Percentiles rank a stretch among this genome's conserved stretches.
These are phyloP conservation scores for Trichoderma erinaceum DNA, from an alignment of 495 filamentous ascomycete species.

Conservation along the genomic window DNA sequence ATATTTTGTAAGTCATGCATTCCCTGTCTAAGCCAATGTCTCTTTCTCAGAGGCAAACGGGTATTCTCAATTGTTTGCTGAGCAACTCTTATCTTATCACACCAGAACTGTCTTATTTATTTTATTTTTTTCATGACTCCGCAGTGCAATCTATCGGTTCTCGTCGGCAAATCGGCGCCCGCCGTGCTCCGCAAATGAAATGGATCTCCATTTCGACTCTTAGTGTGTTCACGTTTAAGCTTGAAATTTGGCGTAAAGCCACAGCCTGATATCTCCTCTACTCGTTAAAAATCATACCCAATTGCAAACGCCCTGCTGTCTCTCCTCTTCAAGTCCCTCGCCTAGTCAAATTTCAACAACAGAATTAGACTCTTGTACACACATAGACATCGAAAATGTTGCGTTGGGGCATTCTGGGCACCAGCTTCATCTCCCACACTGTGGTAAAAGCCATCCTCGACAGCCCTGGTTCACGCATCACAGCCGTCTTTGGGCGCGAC, in stretches of 20 bases:
- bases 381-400: neutral
- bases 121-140: neutral
- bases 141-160: neutral
- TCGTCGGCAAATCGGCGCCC: conserved; percentile 2
- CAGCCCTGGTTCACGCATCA: conserved; percentile 5
- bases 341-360: neutral
- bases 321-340: neutral
- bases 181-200: conserved; percentile 11
- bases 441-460: neutral
- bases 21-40: too few relatives aligned
- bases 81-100: neutral
- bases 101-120: too few relatives aligned
- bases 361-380: neutral
- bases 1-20: too few relatives aligned
- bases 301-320: neutral
- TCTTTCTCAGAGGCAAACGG: neutral
- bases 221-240: neutral
- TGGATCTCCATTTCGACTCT: neutral
- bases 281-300: neutral
- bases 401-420: conserved; percentile 5
- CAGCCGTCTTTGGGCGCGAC: conserved; percentile 1
- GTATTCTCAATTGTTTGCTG: neutral
- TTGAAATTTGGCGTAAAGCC: neutral
- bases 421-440: conserved; percentile 1
- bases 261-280: neutral